Evolutionary conservation across 177 flowering plant genomes (phyloP), one percentile per base, ranked within the genome.

Genomic region (Tripterygium wilfordii): DNA sequence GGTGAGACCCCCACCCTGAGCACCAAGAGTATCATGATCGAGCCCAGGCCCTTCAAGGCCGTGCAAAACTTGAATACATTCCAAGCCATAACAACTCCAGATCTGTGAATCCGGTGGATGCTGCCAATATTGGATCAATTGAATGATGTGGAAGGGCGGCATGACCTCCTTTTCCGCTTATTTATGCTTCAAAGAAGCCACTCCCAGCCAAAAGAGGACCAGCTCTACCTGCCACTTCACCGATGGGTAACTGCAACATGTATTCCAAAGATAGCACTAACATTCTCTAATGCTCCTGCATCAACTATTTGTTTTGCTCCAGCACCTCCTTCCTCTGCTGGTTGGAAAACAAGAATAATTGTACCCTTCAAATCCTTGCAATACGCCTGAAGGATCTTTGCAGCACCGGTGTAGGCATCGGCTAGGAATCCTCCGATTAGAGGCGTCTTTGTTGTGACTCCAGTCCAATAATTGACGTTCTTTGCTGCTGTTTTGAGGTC

Each of bases 21-120:
- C 14, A 94, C 99, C 30, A 94, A 50, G 7, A 94, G 65, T 62
- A 94, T 94, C 97, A 94, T 94, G 72, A 94, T 71, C 56, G 99
- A 94, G 20, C 99, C 99, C 16, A 94, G 70, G 10, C 96, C 95
- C 33, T 94, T 70, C 15, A 94, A 63, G 10, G 95, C 97, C 17
- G 99, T 83, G 27, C 89, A 82, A 40, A 82, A 79, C 56, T 65
- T 79, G 75, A 82, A 82, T 19, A 82, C 89, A 48, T 82, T 82
- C 86, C 86, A 82, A 32, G 89, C 86, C 89, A 82, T 82, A 21
- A 62, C 57, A 27, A 67, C 71, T 42, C 89, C 89, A 59, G 89
- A 82, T 77, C 85, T 82, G 58, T 75, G 69, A 83, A 82, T 82
- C 48, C 55, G n/a, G n/a, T 78, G 9, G 90, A 80, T 18, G 95